Percentiles rank a stretch among this genome's conserved stretches.
These are phyloP conservation scores for Agrostemma githago DNA, from an alignment of 148 eudicot genomes.

Conservation along the genomic window DNA sequence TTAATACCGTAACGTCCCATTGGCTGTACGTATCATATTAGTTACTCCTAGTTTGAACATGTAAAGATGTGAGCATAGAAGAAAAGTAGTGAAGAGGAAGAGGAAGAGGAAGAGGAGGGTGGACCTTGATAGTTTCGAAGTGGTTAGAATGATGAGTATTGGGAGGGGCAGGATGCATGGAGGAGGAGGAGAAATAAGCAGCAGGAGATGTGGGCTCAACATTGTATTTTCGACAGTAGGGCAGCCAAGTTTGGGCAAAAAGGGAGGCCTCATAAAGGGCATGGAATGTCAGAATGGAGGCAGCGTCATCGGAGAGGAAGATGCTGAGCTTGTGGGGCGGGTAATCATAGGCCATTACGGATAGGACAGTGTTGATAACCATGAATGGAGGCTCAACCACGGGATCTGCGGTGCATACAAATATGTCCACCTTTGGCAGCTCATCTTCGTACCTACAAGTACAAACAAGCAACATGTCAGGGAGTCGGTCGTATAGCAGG, in stretches of 20 bases:
- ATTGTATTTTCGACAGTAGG: slow-evolving; percentile 53
- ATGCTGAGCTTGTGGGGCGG: slow-evolving; percentile 54
- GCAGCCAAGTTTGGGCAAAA: slow-evolving; percentile 64
- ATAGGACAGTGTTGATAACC: slow-evolving; percentile 69
- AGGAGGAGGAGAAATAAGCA: slow-evolving; percentile 44
- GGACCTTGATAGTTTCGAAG: slow-evolving; percentile 49
- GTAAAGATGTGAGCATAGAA: no score
- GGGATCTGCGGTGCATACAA: slow-evolving; percentile 72
- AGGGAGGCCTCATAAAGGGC: slow-evolving; percentile 68
- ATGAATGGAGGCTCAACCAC: slow-evolving; percentile 56
- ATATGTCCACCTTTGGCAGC: slow-evolving; percentile 54
- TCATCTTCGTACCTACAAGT: slow-evolving; percentile 38
- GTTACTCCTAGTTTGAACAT: no score
- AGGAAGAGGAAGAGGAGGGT: neutral
- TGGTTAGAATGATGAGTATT: slow-evolving; percentile 23
- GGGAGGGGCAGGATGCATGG: slow-evolving; percentile 15
- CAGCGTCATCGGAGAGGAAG: slow-evolving; percentile 77
- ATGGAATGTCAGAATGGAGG: slow-evolving; percentile 63
- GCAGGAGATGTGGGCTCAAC: slow-evolving; percentile 67
- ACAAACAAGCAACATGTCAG: neutral
- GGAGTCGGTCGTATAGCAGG: no score
- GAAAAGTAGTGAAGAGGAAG: neutral
- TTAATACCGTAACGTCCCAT: no score
- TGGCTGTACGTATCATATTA: no score
- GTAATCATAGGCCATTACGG: slow-evolving; percentile 67